Percentiles rank a stretch among this genome's conserved stretches.
These are phyloP conservation scores for Chalciporus sphaerocephalus DNA, from an alignment of 768 basidiomycete genomes.

Conservation along the genomic window DNA sequence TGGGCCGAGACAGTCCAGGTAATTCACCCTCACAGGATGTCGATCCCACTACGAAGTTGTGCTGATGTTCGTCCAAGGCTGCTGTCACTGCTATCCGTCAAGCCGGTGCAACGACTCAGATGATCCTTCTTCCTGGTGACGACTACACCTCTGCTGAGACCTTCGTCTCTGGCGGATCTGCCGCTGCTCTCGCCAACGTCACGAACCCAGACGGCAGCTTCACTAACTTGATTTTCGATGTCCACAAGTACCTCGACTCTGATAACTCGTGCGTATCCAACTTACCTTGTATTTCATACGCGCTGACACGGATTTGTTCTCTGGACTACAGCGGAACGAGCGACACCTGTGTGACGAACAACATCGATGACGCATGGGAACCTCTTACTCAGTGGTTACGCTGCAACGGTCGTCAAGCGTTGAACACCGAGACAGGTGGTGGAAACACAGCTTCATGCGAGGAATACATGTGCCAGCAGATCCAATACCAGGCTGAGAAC, in stretches of 20 bases:
- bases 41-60: no score
- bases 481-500: slow-evolving; percentile 9
- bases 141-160: slow-evolving; percentile 6
- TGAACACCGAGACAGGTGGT: slow-evolving; percentile 57
- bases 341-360: slow-evolving; percentile 3
- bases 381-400: slow-evolving; percentile 47
- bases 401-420: slow-evolving; percentile 45
- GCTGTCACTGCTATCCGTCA: slow-evolving; percentile 13
- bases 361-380: slow-evolving; percentile 32
- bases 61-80: slow-evolving; percentile 3
- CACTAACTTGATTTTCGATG: slow-evolving; percentile 8
- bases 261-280: slow-evolving; percentile 8
- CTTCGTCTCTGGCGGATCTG: slow-evolving; percentile 8
- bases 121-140: slow-evolving; percentile 11
- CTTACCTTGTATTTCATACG: no score
- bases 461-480: slow-evolving; percentile 22
- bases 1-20: slow-evolving; percentile 14
- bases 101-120: slow-evolving; percentile 7
- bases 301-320: no score
- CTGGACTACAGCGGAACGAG: slow-evolving; percentile 1
- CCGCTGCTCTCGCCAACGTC: slow-evolving; percentile 2
- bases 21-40: not conserved
- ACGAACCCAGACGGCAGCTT: slow-evolving; percentile 9
- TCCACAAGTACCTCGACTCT: slow-evolving; percentile 13
- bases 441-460: slow-evolving; percentile 46